Evolutionary conservation across 2,329 filamentous ascomycete species (phyloP).

Genomic region (Parafenestella ontariensis): DNA sequence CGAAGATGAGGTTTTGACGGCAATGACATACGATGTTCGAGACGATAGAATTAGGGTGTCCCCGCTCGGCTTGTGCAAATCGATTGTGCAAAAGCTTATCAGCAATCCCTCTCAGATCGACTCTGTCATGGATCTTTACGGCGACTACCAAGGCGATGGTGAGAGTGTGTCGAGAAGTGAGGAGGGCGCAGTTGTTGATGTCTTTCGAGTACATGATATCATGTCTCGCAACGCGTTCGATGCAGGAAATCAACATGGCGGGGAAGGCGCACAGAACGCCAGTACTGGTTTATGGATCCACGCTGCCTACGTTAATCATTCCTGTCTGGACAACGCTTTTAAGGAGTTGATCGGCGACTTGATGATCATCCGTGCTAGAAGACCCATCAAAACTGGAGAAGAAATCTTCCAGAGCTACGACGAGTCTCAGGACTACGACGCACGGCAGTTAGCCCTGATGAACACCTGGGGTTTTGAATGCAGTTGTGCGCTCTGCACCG

Average conservation of each 20-base stretch:
- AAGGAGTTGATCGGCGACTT: slow-evolving; percentile 52
- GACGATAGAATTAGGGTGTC: slow-evolving; percentile 39
- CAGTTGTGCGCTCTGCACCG: slow-evolving; percentile 48
- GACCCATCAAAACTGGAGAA: slow-evolving; percentile 33
- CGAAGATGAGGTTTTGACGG: slow-evolving; percentile 51
- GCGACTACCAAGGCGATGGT: slow-evolving; percentile 49
- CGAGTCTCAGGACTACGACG: slow-evolving; percentile 42
- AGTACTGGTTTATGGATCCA: slow-evolving; percentile 51
- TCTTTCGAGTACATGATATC: slow-evolving; percentile 57
- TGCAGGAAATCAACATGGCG: slow-evolving; percentile 35
- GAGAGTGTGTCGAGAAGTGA: slow-evolving; percentile 45
- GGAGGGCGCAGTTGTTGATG: slow-evolving; percentile 54
- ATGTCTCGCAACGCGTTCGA: slow-evolving; percentile 57
- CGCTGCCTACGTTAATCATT: slow-evolving; percentile 55
- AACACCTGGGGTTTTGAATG: slow-evolving; percentile 54
- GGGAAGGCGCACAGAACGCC: slow-evolving; percentile 28
- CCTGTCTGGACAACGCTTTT: slow-evolving; percentile 51
- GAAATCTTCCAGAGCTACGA: slow-evolving; percentile 39
- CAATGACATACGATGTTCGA: slow-evolving; percentile 54
- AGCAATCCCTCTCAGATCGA: slow-evolving; percentile 50
- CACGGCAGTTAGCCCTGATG: slow-evolving; percentile 38
- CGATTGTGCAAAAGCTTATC: slow-evolving; percentile 57
- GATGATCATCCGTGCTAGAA: slow-evolving; percentile 50
- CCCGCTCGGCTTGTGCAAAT: slow-evolving; percentile 26
- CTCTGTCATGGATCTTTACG: slow-evolving; percentile 43